These are phyloP conservation scores for Clarkia xantiana DNA, from an alignment of 345 rosid species.

Conservation along the genomic window DNA sequence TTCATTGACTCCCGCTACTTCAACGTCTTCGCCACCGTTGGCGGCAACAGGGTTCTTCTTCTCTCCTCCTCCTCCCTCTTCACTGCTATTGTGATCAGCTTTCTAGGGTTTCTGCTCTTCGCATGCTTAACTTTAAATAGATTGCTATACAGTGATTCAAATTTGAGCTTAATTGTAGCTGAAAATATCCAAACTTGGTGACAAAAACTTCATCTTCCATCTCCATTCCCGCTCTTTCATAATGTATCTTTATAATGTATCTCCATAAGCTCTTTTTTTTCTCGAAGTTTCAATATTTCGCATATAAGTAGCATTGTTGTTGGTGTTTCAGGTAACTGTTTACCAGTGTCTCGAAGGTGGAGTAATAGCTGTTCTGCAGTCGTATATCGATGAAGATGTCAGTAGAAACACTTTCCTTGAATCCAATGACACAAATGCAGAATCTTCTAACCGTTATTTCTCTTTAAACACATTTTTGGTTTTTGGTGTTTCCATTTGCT, in stretches of 20 bases:
- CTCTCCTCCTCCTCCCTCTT: slow-evolving; percentile 1
- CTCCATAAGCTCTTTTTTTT: no score
- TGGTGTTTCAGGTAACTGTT: slow-evolving; percentile 48
- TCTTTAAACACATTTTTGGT: slow-evolving; percentile 14
- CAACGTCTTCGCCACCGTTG: slow-evolving; percentile 84
- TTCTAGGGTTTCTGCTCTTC: not conserved
- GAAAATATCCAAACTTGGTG: no score
- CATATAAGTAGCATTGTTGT: not conserved
- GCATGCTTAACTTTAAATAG: no score
- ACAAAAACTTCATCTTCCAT: no score
- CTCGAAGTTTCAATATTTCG: no score
- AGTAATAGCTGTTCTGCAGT: slow-evolving; percentile 62
- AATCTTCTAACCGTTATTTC: slow-evolving; percentile 5
- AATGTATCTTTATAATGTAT: no score
- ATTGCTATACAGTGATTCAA: no score
- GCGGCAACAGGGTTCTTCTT: slow-evolving; percentile 64
- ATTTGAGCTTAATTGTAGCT: no score
- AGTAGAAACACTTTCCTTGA: slow-evolving; percentile 10
- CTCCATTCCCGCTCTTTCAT: no score
- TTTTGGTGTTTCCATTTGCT: slow-evolving; percentile 29
- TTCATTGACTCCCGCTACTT: slow-evolving; percentile 88
- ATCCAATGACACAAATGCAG: not conserved
- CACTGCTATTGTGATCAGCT: not conserved
- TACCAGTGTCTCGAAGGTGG: slow-evolving; percentile 95
- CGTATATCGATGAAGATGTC: slow-evolving; percentile 90